Conservation (phyloP, 2,329 filamentous ascomycete genomes). For the Nothomitra cinnamomea region DNA sequence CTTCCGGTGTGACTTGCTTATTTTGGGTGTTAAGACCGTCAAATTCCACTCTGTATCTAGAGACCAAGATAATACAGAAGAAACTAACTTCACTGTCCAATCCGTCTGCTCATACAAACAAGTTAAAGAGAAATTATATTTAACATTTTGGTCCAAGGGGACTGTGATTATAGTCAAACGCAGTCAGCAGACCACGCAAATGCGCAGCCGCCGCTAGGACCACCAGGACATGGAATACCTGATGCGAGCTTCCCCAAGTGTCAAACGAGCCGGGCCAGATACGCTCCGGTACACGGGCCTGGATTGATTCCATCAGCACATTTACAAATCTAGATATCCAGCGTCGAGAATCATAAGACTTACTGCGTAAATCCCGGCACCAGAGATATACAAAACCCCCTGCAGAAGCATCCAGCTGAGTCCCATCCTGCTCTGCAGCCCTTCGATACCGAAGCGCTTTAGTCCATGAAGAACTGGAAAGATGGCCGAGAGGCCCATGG, state of each 20-base stretch:
- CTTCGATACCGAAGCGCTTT: conserved; percentile 44
- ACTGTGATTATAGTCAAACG: conserved; percentile 72
- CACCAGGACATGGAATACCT: conserved; percentile 88
- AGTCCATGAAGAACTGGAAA: conserved; percentile 70
- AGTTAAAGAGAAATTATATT: not conserved
- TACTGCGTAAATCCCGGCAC: conserved; percentile 73
- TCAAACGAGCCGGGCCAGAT: conserved; percentile 65
- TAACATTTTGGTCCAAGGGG: conserved; percentile 34
- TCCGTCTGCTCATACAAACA: not conserved
- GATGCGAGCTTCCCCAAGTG: conserved; percentile 84
- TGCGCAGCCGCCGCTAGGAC: conserved; percentile 68
- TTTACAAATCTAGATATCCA: not conserved
- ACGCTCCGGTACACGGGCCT: conserved; percentile 70
- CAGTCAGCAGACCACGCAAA: conserved; percentile 61
- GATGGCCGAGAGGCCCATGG: conserved; percentile 68
- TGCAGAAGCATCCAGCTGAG: conserved; percentile 66
- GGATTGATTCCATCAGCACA: not conserved
- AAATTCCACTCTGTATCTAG: too few relatives aligned
- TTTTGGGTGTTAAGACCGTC: too few relatives aligned
- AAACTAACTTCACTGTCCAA: too few relatives aligned
- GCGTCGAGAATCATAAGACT: conserved; percentile 20
- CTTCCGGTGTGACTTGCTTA: too few relatives aligned
- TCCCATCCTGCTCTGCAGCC: conserved; percentile 57
- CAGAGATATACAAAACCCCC: conserved; percentile 68
- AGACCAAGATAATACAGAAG: too few relatives aligned